These are phyloP conservation scores for Pythium guiyangense DNA, from an alignment of 352 stramenopile species.

Conservation along the genomic window DNA sequence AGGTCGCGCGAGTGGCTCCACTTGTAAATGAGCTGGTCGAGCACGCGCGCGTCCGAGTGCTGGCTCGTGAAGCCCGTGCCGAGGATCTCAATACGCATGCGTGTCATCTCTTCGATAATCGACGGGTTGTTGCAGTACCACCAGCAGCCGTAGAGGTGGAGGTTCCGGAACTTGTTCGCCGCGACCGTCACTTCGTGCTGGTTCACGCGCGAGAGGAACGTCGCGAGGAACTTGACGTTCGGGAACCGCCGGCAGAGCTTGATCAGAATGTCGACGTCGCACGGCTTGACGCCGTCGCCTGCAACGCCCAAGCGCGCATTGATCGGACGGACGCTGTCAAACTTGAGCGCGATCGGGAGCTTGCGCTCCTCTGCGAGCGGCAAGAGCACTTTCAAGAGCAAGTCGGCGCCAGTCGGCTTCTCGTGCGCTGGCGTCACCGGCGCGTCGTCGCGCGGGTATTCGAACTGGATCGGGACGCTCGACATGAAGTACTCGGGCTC, in stretches of 20 bases:
- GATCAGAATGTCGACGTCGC: conserved; percentile 81
- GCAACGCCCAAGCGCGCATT: conserved; percentile 79
- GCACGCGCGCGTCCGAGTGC: conserved; percentile 91
- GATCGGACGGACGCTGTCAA: conserved; percentile 87
- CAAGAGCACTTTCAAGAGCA: conserved; percentile 89
- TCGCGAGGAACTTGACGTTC: conserved; percentile 93
- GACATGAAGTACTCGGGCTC: conserved; percentile 94
- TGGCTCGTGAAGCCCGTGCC: conserved; percentile 93
- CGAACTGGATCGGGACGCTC: conserved; percentile 90
- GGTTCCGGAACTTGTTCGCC: conserved; percentile 92
- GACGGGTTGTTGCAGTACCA: conserved; percentile 96
- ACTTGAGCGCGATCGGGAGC: conserved; percentile 92
- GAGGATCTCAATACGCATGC: conserved; percentile 92
- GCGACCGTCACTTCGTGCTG: conserved; percentile 94
- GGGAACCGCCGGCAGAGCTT: conserved; percentile 86
- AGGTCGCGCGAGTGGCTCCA: conserved; percentile 90
- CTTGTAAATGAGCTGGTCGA: conserved; percentile 95
- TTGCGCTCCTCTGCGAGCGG: conserved; percentile 84
- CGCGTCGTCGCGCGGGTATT: conserved; percentile 39
- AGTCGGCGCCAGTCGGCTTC: conserved; percentile 37
- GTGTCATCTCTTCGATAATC: conserved; percentile 87
- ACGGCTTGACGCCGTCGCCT: conserved; percentile 91
- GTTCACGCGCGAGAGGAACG: conserved; percentile 91
- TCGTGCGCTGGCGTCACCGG: conserved; percentile 11
- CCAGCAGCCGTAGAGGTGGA: conserved; percentile 94